These are phyloP conservation scores for Ceratocystis albifundus DNA, from an alignment of 2,329 filamentous ascomycete genomes.

Conservation along the genomic window DNA sequence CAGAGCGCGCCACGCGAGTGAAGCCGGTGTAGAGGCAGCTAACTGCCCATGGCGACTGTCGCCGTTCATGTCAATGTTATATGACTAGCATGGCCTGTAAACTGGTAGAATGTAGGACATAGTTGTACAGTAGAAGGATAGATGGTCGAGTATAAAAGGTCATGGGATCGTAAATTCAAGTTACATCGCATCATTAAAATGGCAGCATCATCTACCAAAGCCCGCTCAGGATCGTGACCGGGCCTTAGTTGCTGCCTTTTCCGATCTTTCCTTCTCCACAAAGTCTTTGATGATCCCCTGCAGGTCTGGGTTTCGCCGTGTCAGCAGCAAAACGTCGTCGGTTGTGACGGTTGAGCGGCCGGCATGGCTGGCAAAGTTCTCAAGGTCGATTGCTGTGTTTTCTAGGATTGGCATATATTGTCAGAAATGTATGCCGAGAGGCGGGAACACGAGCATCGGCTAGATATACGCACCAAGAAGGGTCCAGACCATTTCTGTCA, in stretches of 20 bases:
- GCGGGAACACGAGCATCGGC: not conserved
- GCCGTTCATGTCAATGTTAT: not conserved
- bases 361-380: slow-evolving; percentile 58
- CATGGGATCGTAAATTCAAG: not conserved
- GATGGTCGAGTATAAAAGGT: not conserved
- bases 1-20: not conserved
- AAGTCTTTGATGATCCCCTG: slow-evolving; percentile 61
- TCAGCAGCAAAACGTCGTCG: slow-evolving; percentile 78
- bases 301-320: slow-evolving; percentile 75
- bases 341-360: slow-evolving; percentile 68
- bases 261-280: slow-evolving; percentile 48
- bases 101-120: not conserved
- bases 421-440: not conserved
- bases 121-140: not conserved
- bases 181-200: not conserved
- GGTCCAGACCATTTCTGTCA: slow-evolving; percentile 78
- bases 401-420: slow-evolving; percentile 29
- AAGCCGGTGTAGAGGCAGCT: not conserved
- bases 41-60: not conserved
- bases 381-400: slow-evolving; percentile 45
- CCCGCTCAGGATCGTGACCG: not conserved
- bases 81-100: not conserved
- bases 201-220: not conserved
- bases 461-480: slow-evolving; percentile 55
- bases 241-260: slow-evolving; percentile 26